Percentiles rank a stretch among this genome's conserved stretches.
phyloP scores from a whole-genome alignment of 2,329 filamentous ascomycete genomes.

The Rutstroemia sydowiana region DNA sequence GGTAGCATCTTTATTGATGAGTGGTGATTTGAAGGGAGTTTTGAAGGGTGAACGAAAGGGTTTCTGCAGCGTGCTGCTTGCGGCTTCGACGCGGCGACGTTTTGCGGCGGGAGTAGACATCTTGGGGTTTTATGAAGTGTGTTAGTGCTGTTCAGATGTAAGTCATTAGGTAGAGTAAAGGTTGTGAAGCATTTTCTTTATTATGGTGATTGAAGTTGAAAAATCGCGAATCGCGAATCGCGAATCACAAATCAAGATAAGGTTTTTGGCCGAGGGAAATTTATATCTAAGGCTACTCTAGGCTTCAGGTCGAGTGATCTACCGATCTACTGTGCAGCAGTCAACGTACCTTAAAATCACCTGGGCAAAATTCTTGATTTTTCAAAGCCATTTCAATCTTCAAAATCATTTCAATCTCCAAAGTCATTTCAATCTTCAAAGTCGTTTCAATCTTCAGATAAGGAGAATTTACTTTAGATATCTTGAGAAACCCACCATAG shows the following conservation, averaged over 20 bases:
- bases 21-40: slow-evolving; percentile 31
- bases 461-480: too few species aligned
- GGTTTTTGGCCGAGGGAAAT: too few species aligned
- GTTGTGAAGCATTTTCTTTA: slow-evolving; percentile 14
- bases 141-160: slow-evolving; percentile 25
- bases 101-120: slow-evolving; percentile 50
- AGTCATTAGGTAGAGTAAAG: slow-evolving; percentile 22
- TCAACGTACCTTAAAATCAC: too few species aligned
- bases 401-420: too few species aligned
- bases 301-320: too few species aligned
- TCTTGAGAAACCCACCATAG: too few species aligned
- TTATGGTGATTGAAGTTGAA: slow-evolving; percentile 6
- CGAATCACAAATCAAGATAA: not conserved
- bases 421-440: too few species aligned
- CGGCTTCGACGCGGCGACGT: slow-evolving; percentile 54
- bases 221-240: not conserved
- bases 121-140: slow-evolving; percentile 8
- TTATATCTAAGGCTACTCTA: too few species aligned
- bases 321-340: too few species aligned
- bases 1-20: slow-evolving; percentile 9
- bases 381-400: too few species aligned
- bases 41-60: slow-evolving; percentile 67
- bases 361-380: too few species aligned
- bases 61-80: slow-evolving; percentile 52
- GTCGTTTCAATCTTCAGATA: too few species aligned